Evolutionary conservation across 2,329 filamentous ascomycete genomes (phyloP).

Genomic region (Diaporthe batatas): DNA sequence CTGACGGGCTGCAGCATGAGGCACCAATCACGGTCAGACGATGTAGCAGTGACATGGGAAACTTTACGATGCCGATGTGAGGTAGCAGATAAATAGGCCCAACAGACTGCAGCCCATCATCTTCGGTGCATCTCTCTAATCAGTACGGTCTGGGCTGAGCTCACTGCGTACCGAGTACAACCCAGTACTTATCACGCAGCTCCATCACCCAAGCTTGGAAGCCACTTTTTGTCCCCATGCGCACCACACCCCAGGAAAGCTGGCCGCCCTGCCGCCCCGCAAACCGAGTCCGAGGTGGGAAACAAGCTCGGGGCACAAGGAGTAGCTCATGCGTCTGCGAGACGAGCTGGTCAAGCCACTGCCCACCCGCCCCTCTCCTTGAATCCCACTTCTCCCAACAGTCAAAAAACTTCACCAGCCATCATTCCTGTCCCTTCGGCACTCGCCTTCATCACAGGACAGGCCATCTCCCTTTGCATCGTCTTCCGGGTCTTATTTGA

Average conservation of each 20-base stretch:
- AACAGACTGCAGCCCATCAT: no score
- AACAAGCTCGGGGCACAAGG: conserved; percentile 23
- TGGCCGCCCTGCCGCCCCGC: conserved; percentile 31
- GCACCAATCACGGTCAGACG: conserved; percentile 8
- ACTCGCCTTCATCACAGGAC: conserved; percentile 8
- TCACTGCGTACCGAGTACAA: conserved; percentile 18
- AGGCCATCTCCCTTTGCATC: neutral
- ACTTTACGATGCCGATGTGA: neutral
- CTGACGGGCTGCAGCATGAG: neutral
- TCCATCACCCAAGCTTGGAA: conserved; percentile 2
- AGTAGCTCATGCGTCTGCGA: conserved; percentile 29
- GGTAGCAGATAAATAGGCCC: conserved; percentile 10
- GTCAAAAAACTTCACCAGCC: conserved; percentile 6
- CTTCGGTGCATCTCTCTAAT: no score
- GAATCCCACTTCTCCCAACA: neutral
- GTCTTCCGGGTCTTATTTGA: conserved; percentile 10
- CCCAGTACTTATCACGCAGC: conserved; percentile 28
- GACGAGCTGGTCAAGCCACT: conserved; percentile 29
- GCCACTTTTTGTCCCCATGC: conserved; percentile 23
- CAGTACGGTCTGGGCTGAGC: neutral
- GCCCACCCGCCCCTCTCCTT: neutral
- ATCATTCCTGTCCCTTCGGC: neutral
- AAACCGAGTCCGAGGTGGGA: conserved; percentile 27
- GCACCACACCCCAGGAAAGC: conserved; percentile 29
- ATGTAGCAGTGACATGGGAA: conserved; percentile 21